Base-by-base conservation (phyloP, 768 basidiomycete species). In the Tricholoma bakamatsutake region DNA sequence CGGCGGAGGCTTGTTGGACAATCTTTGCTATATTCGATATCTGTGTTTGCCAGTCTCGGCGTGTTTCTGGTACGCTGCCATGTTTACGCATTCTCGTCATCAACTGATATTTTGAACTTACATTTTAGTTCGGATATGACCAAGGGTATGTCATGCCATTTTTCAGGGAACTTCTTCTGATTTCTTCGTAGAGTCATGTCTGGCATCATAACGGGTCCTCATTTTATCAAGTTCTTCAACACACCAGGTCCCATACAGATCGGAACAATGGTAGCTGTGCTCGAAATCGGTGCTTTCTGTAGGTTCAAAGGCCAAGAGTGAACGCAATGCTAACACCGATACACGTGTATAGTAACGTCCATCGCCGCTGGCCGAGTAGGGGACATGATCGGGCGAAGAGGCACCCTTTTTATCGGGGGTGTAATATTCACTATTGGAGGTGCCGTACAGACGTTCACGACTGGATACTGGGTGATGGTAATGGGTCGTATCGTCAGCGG, bases 211-310 rank as follows among this genome's bases (percentile, higher is more conserved):
- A 94, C 84, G 30, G 86, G 85, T 0, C 85, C 86, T n/a, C 78
- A 89, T 67, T 90, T 90, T 67, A 81, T 76, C 60, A 78, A 81
- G 42, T 93, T 79, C 70, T 93, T 94, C 73, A 74, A 86, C 59
- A 75, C 81, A 1, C 92, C 90, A 3, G 78, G 76, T 33, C 77
- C 85, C 0, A 70, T 85, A 56, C 77, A 84, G 63, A 66, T 92
- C 28, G 91, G 90, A 27, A 90, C 87, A 9, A 93, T 94, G 89
- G 91, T 93, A 33, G 87, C 92, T n/a, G 87, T 93, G 0, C 73
- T 93, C 21, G 91, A 94, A 67, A 80, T 94, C 39, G 92, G 93
- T 39, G 93, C 92, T 43, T 84, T 94, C 66, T 76, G 90, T 88
- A 64, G 31, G 81, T 66, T 39, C 47, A 7, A 1, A 18, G 40